Evolutionary conservation across 306 rosid species (phyloP), one percentile per base, ranked within the genome.

Genomic region (Abrus pulchellus): DNA sequence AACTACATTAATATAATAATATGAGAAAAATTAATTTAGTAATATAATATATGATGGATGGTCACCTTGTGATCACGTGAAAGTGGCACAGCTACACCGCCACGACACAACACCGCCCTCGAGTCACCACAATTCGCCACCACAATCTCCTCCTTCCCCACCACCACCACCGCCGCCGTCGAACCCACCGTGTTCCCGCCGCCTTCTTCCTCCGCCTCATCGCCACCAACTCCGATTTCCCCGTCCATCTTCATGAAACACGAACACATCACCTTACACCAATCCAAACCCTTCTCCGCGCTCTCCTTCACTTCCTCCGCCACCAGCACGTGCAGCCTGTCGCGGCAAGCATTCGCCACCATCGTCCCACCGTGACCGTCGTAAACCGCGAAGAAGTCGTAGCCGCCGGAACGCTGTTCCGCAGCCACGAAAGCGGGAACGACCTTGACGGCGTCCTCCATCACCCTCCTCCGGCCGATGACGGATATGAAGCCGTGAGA

Each of bases 101-200:
- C 91, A 6, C 83, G 86, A 48, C 87, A 85, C 14, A 93, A 38
- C 0, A 93, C 88, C n/a, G 86, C 88, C 12, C 97, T 85, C 0
- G 96, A 91, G 72, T 89, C 91, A 1, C 96, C 94, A 49, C 87
- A 90, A 28, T 93, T 91, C 2, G 90, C 93, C 28, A 87, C 97
- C 30, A 89, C 87, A 0, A 91, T 62, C 82, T 88, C 87, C 41
- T 80, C 81, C 74, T 62, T 65, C 7, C 90, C 91, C 0, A 91
- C 85, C 3, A 91, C 38, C 10, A 87, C 90, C 7, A 84, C 92
- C 66, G 86, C 72, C 7, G 94, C 94, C 6, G 90, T 92, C 1
- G 91, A 88, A 4, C 95, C 97, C 63, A 77, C 77, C 2, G 76
- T 83, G 41, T 80, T 86, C 3, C 72, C 83, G 1, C 12, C 11